Base-by-base conservation (phyloP, 2,329 filamentous ascomycete species). In the Chaetomiaceae sp. region DNA sequence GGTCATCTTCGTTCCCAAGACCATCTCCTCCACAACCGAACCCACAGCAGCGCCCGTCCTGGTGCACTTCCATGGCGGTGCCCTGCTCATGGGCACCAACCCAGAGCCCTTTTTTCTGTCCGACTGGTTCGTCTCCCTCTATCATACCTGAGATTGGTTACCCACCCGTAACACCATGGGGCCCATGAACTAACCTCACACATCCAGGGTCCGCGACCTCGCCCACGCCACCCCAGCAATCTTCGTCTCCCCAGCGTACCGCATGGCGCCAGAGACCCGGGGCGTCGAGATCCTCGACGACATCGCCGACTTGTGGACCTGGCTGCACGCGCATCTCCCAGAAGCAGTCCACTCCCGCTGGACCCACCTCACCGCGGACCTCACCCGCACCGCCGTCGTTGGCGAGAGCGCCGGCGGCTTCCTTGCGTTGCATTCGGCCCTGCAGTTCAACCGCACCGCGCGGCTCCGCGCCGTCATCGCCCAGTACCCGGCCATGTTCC, bases 261-360 rank as follows among this genome's bases (percentile, higher is more conserved):
- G 75, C 8, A 69, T 79, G 3, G 54, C 75, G n/a, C 76, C 76
- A 19, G 75, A 78, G 51, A 65, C 70, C 47, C 72, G 50, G 17
- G 72, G 73, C 30, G 42, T 62, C 3, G 71, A 78, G 14, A 73
- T 77, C 50, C 64, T 77, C 20, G 59, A 68, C 5, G 76, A 79
- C 57, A 53, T 78, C 1, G 47, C 62, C 8, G 71, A 75, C 54
- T 74, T 77, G 59, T 79, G 72, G 72, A 54, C 53, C 5, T 79
- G 76, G 75, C 55, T 75, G 10, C 53, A 53, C 51, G 38, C 39
- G 14, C 25, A 35, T 39, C 37, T 58, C 10, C 40, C 55, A n/a
- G 21, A 37, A 2, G 19, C 42, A 3, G 7, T 56, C 12, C 9
- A 5, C 19, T 2, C 38, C 16, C 27, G 20, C 27, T 52, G 33